phyloP scores from a whole-genome alignment of 495 filamentous ascomycete species.

The Penicillium alfredii region DNA sequence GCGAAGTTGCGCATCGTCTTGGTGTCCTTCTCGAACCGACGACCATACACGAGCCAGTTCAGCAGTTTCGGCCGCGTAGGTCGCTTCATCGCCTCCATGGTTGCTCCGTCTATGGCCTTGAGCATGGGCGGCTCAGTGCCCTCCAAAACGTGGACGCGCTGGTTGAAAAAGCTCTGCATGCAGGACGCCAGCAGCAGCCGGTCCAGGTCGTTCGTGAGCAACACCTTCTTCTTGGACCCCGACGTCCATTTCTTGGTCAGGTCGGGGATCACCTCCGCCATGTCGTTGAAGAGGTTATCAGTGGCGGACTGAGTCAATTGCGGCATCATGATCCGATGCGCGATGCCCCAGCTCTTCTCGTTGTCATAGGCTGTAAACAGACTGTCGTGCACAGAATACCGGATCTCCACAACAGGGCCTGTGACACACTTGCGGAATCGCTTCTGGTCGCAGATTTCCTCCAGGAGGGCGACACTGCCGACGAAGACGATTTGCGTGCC shows the following conservation, averaged over 20 bases:
- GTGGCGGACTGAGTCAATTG: constrained; percentile 15
- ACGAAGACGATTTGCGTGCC: constrained; percentile 49
- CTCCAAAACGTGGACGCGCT: constrained; percentile 26
- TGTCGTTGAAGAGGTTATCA: constrained; percentile 19
- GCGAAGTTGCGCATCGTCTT: constrained; percentile 50
- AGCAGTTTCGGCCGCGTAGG: constrained; percentile 33
- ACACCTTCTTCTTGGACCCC: constrained; percentile 9
- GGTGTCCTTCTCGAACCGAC: constrained; percentile 50
- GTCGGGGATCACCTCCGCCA: constrained; percentile 23
- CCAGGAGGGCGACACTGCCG: constrained; percentile 50
- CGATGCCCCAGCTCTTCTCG: constrained; percentile 64
- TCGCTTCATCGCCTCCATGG: constrained; percentile 37
- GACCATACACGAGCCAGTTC: constrained; percentile 33
- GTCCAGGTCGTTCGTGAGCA: constrained; percentile 55
- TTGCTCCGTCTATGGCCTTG: constrained; percentile 33
- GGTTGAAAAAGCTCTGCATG: constrained; percentile 50
- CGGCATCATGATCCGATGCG: constrained; percentile 23
- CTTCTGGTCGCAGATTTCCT: constrained; percentile 68
- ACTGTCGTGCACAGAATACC: constrained; percentile 59
- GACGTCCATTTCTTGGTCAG: constrained; percentile 23
- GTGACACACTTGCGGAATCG: constrained; percentile 61
- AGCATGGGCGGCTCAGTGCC: constrained; percentile 29
- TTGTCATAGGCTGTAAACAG: constrained; percentile 64
- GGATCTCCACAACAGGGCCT: constrained; percentile 53
- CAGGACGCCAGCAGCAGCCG: constrained; percentile 64